A percentile compares a stretch with the other conserved stretches of the same genome.
phyloP scores from a whole-genome alignment of 768 basidiomycete species.

The Pulveroboletus sp. region DNA sequence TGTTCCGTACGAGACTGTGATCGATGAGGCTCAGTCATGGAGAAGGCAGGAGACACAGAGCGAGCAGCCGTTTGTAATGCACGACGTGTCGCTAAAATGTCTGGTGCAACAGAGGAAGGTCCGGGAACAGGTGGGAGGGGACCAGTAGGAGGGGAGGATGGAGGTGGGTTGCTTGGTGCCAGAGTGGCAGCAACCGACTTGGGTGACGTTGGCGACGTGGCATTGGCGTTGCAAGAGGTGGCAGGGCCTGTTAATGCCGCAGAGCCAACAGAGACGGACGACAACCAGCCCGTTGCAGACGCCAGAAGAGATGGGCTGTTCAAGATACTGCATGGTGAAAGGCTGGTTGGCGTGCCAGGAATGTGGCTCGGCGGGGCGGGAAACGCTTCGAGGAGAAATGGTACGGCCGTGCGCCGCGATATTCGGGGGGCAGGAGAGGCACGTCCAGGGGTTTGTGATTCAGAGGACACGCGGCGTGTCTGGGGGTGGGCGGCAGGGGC shows the following conservation, averaged over 20 bases:
- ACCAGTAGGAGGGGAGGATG: slow-evolving; percentile 51
- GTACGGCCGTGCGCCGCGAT: slow-evolving; percentile 31
- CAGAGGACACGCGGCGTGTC: slow-evolving; percentile 25
- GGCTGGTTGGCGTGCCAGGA: slow-evolving; percentile 22
- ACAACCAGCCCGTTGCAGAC: slow-evolving; percentile 7
- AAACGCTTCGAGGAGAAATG: slow-evolving; percentile 37
- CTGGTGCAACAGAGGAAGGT: slow-evolving; percentile 52
- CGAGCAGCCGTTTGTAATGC: slow-evolving; percentile 22
- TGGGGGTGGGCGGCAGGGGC: slow-evolving; percentile 4
- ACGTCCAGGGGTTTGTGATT: slow-evolving; percentile 22
- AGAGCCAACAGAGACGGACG: slow-evolving; percentile 5
- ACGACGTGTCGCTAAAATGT: slow-evolving; percentile 42
- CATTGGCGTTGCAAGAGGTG: slow-evolving; percentile 3
- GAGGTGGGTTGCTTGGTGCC: slow-evolving; percentile 46
- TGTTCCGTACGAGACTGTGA: slow-evolving; percentile 19
- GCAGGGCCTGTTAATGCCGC: not conserved
- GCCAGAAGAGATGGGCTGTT: slow-evolving; percentile 13
- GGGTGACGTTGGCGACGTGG: slow-evolving; percentile 13
- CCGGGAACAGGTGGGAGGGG: slow-evolving; percentile 70
- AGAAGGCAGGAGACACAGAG: slow-evolving; percentile 23
- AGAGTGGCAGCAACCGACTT: slow-evolving; percentile 7
- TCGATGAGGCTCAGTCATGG: slow-evolving; percentile 15
- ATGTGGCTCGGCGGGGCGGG: slow-evolving; percentile 35
- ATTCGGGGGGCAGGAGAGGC: slow-evolving; percentile 25
- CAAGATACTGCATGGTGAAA: slow-evolving; percentile 1